Percentiles rank a stretch among this genome's conserved stretches.
phyloP scores from a whole-genome alignment of 2,329 filamentous ascomycete genomes.

The Neonectria sp. region DNA sequence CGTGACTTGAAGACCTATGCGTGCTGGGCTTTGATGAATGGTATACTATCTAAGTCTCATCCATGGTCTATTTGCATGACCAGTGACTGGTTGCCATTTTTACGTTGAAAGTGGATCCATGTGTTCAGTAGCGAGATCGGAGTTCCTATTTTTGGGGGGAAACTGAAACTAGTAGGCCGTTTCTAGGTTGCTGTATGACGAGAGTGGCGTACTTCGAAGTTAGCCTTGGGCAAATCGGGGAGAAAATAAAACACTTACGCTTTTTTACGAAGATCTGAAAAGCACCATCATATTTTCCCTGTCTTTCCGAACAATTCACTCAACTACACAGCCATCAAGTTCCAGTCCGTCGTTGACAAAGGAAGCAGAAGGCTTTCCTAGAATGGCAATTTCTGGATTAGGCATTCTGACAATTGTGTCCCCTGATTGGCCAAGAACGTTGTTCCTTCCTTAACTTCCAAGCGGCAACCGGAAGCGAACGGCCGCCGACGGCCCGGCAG shows the following conservation, averaged over 20 bases:
- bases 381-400: slow-evolving; percentile 16
- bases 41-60: too few species aligned
- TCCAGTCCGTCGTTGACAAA: not conserved
- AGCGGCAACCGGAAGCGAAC: slow-evolving; percentile 39
- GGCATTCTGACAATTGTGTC: slow-evolving; percentile 1
- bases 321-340: not conserved
- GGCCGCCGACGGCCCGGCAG: slow-evolving; percentile 46
- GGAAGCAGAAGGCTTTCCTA: not conserved
- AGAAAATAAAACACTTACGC: not conserved
- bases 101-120: too few species aligned
- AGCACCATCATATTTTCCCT: too few species aligned
- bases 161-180: too few species aligned
- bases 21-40: slow-evolving; percentile 5
- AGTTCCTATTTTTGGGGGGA: not conserved
- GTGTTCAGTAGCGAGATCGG: not conserved
- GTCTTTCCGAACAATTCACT: too few species aligned
- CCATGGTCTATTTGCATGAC: too few species aligned
- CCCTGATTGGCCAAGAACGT: slow-evolving; percentile 12
- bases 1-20: not conserved
- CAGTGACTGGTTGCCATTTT: too few species aligned
- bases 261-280: not conserved
- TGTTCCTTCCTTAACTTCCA: not conserved
- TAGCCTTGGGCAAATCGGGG: not conserved
- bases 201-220: not conserved
- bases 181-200: not conserved